These are phyloP conservation scores for Sisymbrium irio DNA, from an alignment of 345 rosid genomes.

Conservation along the genomic window DNA sequence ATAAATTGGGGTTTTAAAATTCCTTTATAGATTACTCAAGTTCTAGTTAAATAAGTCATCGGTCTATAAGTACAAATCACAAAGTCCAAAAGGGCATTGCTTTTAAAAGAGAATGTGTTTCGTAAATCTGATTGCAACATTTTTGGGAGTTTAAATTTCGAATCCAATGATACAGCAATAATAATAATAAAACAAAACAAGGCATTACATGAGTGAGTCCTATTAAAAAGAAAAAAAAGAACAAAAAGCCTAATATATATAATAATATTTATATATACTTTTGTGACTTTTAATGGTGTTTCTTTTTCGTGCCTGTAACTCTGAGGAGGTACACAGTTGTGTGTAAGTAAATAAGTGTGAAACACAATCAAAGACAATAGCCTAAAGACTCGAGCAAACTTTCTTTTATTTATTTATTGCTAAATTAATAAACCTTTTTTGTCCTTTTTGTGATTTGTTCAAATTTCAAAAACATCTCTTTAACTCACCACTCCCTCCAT, in stretches of 20 bases:
- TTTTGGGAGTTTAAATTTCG: slow-evolving; percentile 36
- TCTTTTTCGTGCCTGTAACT: slow-evolving; percentile 30
- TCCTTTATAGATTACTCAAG: too few relatives aligned
- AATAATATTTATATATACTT: background rate
- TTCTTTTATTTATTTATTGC: background rate
- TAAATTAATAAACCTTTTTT: background rate
- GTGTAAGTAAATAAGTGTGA: slow-evolving; percentile 22
- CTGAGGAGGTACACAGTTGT: slow-evolving; percentile 29
- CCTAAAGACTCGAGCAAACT: slow-evolving; percentile 31
- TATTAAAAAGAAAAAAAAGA: background rate
- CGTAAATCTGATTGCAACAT: slow-evolving; percentile 18
- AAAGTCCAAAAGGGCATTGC: slow-evolving; percentile 29
- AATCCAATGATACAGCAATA: slow-evolving; percentile 34
- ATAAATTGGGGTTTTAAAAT: too few relatives aligned
- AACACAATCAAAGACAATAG: slow-evolving; percentile 33
- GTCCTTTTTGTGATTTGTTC: slow-evolving; percentile 17
- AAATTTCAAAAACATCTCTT: slow-evolving; percentile 41
- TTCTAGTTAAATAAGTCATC: too few relatives aligned
- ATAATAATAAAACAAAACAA: slow-evolving; percentile 29
- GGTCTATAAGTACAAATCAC: background rate
- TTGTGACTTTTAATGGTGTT: slow-evolving; percentile 33
- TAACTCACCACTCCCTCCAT: slow-evolving; percentile 41
- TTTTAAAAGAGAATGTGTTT: slow-evolving; percentile 29
- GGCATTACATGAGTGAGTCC: slow-evolving; percentile 22
- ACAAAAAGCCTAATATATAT: slow-evolving; percentile 6